Evolutionary conservation across 2,329 filamentous ascomycete species (phyloP).

Genomic region (Monosporascus sp.): DNA sequence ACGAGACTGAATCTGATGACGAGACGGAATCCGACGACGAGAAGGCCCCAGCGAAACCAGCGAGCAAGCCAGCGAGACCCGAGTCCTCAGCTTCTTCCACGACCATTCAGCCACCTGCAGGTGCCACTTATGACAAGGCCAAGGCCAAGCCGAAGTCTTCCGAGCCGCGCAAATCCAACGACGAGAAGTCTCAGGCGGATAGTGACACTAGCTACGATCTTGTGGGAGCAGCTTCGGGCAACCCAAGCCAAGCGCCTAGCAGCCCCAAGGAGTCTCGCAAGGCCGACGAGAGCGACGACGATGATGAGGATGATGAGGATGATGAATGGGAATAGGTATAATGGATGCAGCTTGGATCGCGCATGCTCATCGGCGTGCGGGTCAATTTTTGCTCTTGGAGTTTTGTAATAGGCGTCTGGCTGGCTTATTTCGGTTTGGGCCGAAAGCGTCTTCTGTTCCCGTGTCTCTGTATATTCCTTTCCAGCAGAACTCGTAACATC

Average conservation of each 20-base stretch:
- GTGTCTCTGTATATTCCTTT: slow-evolving; percentile 20
- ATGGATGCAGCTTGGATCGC: slow-evolving; percentile 1
- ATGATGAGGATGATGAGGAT: slow-evolving; percentile 42
- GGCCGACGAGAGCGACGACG: slow-evolving; percentile 61
- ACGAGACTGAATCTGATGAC: slow-evolving; percentile 56
- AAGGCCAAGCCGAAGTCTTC: slow-evolving; percentile 47
- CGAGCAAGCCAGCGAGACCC: slow-evolving; percentile 33
- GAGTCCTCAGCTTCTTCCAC: slow-evolving; percentile 51
- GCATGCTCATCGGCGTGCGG: slow-evolving; percentile 1
- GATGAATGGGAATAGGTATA: slow-evolving; percentile 23
- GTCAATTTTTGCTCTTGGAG: slow-evolving; percentile 3
- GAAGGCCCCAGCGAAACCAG: slow-evolving; percentile 27
- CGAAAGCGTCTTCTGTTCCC: slow-evolving; percentile 11
- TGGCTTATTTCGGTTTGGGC: slow-evolving; percentile 11
- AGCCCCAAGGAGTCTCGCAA: slow-evolving; percentile 55
- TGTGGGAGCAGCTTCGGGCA: slow-evolving; percentile 71
- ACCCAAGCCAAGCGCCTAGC: slow-evolving; percentile 69
- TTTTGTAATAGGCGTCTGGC: slow-evolving; percentile 12
- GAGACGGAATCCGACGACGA: slow-evolving; percentile 35
- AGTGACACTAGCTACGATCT: slow-evolving; percentile 97
- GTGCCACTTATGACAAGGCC: slow-evolving; percentile 26
- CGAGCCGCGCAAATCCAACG: slow-evolving; percentile 70
- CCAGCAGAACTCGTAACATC: slow-evolving; percentile 12
- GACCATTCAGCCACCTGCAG: slow-evolving; percentile 51
- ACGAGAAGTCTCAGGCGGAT: slow-evolving; percentile 84